phyloP scores from a whole-genome alignment of 805 yeast species.

The Metschnikowia rubicola region DNA sequence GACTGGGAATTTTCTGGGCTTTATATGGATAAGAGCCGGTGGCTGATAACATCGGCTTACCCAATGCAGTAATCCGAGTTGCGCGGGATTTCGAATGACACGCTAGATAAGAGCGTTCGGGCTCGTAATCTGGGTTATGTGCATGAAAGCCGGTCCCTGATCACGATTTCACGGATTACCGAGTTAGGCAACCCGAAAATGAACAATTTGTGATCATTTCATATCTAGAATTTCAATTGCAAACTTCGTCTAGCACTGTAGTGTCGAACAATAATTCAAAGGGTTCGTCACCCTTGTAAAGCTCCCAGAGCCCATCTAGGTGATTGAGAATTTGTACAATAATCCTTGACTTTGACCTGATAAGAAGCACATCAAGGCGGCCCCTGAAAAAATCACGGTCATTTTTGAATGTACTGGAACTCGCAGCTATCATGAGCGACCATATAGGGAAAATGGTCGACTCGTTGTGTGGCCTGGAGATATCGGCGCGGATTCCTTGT shows the following conservation, averaged over 20 bases:
- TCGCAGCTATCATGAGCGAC: conserved; percentile 16
- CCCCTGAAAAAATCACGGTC: conserved; percentile 8
- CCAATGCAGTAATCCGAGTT: conserved; percentile 2
- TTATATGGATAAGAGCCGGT: not conserved
- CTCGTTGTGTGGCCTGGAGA: conserved; percentile 5
- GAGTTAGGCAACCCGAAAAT: not conserved
- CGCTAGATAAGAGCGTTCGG: not conserved
- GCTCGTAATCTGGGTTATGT: not conserved
- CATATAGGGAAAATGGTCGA: conserved; percentile 15
- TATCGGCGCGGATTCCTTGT: conserved; percentile 7
- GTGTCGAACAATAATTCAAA: conserved; percentile 15
- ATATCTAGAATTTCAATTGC: conserved; percentile 1
- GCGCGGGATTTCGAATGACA: not conserved
- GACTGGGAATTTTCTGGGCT: not conserved
- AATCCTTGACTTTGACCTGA: conserved; percentile 8
- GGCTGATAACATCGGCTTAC: conserved; percentile 3
- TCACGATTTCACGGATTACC: too few relatives aligned
- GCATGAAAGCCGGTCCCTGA: too few relatives aligned
- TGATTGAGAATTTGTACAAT: conserved; percentile 9
- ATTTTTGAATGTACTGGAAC: conserved; percentile 4
- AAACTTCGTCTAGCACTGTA: conserved; percentile 13
- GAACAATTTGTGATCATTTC: too few relatives aligned
- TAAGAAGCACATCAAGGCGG: conserved; percentile 2
- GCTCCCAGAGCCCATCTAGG: conserved; percentile 14
- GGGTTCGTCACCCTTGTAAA: conserved; percentile 14